Evolutionary conservation across 306 rosid genomes (phyloP), one percentile per base, ranked within the genome.

Genomic region (Fragaria ananassa): DNA sequence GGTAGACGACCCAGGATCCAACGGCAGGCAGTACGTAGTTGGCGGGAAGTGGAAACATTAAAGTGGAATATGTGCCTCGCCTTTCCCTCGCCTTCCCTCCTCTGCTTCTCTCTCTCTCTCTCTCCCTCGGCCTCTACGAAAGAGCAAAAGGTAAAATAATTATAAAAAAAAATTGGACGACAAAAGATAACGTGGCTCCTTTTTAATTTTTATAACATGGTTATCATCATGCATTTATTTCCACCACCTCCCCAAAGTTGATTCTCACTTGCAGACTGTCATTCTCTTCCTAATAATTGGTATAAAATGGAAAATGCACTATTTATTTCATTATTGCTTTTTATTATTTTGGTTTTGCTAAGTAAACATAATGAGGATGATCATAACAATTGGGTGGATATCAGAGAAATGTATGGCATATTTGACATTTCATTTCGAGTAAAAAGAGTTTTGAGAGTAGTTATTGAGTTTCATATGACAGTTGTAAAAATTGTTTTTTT

Each of bases 51-150:
- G 70, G 66, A 25, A 35, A 62, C n/a, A 71, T 39, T 9, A 51
- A 60, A 23, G 50, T 72, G 72, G 88, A 88, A 83, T 82, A 37
- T 85, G 83, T 87, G 81, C 91, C 76, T 81, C 76, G 64, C 88
- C 75, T 23, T 23, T 23, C 23, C 45, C 45, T 42, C 2, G 2
- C 2, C 45, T 85, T 75, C 88, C 10, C 84, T 75, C 89, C 88
- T 75, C 77, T 75, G 46, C 60, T 62, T 1, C 79, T 73, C 60
- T 62, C 41, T 37, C 41, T 31, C 3, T 31, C 3, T 3, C 41
- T 63, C 39, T n/a, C 6, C 78, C 54, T 71, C 77, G 77, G 37
- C 68, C 66, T 10, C 63, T 10, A n/a, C 17, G 12, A 70, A 60
- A 53, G 64, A n/a, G 10, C 25, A 2, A 51, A 19, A 8, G 60